These are phyloP conservation scores for Coleophoma eucalyptorum DNA, from an alignment of 2,329 filamentous ascomycete species.

Conservation along the genomic window DNA sequence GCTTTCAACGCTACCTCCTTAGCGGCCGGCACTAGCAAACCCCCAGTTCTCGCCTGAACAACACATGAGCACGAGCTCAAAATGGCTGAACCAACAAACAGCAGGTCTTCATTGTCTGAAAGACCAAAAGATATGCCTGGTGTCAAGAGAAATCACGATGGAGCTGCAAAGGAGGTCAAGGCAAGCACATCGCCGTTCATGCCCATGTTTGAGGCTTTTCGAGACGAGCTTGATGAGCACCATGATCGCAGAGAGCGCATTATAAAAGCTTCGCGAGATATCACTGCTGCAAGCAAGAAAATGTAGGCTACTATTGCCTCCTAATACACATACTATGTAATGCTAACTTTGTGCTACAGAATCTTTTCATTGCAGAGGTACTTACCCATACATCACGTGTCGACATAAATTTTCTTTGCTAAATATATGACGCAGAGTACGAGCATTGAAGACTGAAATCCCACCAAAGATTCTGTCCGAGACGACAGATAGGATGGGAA, in stretches of 20 bases:
- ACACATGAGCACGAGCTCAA: too few relatives aligned
- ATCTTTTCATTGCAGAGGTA: constrained; percentile 85
- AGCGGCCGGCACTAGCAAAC: too few relatives aligned
- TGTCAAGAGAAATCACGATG: constrained; percentile 51
- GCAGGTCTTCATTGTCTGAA: constrained; percentile 11
- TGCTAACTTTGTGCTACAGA: constrained; percentile 36
- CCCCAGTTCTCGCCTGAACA: too few relatives aligned
- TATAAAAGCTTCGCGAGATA: constrained; percentile 86
- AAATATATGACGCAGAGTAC: constrained; percentile 48
- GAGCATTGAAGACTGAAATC: constrained; percentile 56
- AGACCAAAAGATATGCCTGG: constrained; percentile 25
- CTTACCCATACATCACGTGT: constrained; percentile 7
- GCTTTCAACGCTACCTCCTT: too few relatives aligned
- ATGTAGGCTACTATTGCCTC: constrained; percentile 55
- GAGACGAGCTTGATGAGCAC: constrained; percentile 86
- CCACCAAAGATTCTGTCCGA: constrained; percentile 68
- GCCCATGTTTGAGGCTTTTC: constrained; percentile 81
- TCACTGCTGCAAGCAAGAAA: constrained; percentile 94
- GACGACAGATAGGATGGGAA: constrained; percentile 52
- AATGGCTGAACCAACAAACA: too few relatives aligned
- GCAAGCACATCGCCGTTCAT: constrained; percentile 42
- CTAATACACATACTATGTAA: constrained; percentile 2
- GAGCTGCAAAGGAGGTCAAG: constrained; percentile 33
- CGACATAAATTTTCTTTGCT: background rate
- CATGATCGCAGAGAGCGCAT: constrained; percentile 88